Evolutionary conservation across 148 eudicot genomes (phyloP).

Genomic region (Vaccinium darrowii): DNA sequence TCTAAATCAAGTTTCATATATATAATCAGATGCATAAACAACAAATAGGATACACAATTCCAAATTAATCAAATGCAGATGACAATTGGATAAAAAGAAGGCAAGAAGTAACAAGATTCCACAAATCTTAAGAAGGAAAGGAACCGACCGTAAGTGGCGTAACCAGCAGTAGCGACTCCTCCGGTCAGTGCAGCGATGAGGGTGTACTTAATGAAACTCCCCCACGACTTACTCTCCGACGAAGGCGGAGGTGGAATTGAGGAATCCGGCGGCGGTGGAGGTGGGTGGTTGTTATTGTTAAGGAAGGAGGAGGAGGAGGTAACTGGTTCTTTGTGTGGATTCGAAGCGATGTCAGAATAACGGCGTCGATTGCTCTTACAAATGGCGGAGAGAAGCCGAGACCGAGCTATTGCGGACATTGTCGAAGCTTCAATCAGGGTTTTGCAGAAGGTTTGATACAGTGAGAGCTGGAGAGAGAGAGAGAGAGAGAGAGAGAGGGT

Average conservation of each 20-base stretch:
- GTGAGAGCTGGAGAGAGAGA: background rate
- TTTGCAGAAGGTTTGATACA: background rate
- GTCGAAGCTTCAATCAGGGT: constrained; percentile 8
- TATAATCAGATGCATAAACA: background rate
- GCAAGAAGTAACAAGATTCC: too few species aligned
- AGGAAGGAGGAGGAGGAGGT: constrained; percentile 23
- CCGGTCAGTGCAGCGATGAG: constrained; percentile 40
- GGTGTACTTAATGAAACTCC: constrained; percentile 37
- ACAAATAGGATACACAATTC: background rate
- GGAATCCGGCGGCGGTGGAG: constrained; percentile 8
- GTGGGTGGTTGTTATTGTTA: constrained; percentile 14
- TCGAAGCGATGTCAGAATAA: constrained; percentile 10
- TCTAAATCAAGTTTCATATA: background rate
- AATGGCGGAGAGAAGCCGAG: constrained; percentile 16
- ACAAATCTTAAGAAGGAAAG: background rate
- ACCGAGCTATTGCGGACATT: constrained; percentile 32
- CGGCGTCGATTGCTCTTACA: constrained; percentile 23
- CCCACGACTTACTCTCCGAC: constrained; percentile 25
- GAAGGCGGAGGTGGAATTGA: constrained; percentile 1
- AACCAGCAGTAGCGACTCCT: constrained; percentile 43
- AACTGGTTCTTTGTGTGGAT: constrained; percentile 23
- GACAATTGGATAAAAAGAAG: background rate
- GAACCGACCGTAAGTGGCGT: constrained; percentile 44
- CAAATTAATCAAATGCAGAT: background rate
- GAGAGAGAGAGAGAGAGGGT: background rate